Conservation (phyloP, 208 protist species). For the Leptomonas seymouri region DNA sequence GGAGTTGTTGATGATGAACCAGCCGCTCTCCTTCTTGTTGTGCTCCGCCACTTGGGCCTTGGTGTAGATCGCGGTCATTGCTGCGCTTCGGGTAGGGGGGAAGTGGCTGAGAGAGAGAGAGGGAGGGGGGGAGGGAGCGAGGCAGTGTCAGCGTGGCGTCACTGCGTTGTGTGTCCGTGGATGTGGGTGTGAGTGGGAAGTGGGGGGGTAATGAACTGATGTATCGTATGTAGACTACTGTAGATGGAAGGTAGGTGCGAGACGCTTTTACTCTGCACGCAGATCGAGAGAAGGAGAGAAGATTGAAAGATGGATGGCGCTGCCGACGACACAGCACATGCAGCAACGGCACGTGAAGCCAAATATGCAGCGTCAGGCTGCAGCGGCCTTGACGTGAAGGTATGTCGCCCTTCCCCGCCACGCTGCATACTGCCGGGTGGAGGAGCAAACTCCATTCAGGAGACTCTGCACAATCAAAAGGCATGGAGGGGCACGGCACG, state of each 20-base stretch:
- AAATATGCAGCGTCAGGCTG: too few species aligned
- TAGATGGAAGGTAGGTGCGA: background rate
- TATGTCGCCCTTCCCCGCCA: too few species aligned
- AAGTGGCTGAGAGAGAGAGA: background rate
- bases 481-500: too few species aligned
- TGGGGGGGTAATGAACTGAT: background rate
- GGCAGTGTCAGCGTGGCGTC: too few species aligned
- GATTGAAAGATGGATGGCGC: background rate
- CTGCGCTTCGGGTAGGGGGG: background rate
- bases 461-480: too few species aligned
- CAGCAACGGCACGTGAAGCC: too few species aligned
- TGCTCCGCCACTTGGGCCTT: constrained; percentile 64
- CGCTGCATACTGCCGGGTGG: too few species aligned
- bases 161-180: too few species aligned
- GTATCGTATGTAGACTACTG: background rate
- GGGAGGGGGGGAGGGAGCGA: too few species aligned
- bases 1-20: constrained; percentile 82
- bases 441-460: too few species aligned
- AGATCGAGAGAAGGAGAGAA: background rate
- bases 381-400: too few species aligned
- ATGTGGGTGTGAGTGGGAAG: background rate
- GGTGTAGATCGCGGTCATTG: constrained; percentile 40
- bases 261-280: background rate
- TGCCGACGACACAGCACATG: too few species aligned
- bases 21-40: constrained; percentile 54